Conservation (phyloP, 2,329 filamentous ascomycete genomes). For the Penicillium occitanis region DNA sequence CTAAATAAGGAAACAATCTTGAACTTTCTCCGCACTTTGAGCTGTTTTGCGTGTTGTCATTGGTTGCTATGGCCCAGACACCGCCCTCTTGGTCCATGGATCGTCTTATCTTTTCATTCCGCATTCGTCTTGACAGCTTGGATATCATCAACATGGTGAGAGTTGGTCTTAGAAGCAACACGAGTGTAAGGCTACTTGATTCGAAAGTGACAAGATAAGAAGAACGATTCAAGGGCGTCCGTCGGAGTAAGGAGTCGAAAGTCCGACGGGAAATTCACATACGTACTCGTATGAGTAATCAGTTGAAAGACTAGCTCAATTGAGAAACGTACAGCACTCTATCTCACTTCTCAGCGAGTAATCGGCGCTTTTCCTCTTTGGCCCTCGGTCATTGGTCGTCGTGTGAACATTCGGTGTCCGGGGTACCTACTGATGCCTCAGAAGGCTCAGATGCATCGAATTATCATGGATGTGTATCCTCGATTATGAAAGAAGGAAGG, state of each 20-base stretch:
- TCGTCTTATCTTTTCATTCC: neutral
- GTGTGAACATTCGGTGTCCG: neutral
- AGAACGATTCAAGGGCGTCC: neutral
- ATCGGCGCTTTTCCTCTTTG: neutral
- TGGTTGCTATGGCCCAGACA: neutral
- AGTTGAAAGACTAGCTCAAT: neutral
- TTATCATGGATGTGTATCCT: neutral
- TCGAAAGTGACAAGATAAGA: neutral
- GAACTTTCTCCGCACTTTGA: constrained; percentile 4
- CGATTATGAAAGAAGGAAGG: neutral
- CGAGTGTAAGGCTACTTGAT: neutral
- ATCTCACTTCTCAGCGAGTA: neutral
- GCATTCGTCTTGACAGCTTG: neutral
- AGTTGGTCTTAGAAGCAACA: neutral
- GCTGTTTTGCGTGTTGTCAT: neutral
- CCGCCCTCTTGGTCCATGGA: neutral
- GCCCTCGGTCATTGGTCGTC: neutral
- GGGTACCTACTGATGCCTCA: neutral
- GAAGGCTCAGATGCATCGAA: neutral
- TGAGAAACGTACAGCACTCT: neutral
- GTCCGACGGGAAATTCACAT: neutral
- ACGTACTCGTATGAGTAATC: neutral
- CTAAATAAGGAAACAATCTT: neutral
- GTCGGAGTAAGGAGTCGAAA: constrained; percentile 1
- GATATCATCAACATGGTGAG: neutral